phyloP scores from a whole-genome alignment of 306 rosid genomes.

The Echinosophora koreensis region DNA sequence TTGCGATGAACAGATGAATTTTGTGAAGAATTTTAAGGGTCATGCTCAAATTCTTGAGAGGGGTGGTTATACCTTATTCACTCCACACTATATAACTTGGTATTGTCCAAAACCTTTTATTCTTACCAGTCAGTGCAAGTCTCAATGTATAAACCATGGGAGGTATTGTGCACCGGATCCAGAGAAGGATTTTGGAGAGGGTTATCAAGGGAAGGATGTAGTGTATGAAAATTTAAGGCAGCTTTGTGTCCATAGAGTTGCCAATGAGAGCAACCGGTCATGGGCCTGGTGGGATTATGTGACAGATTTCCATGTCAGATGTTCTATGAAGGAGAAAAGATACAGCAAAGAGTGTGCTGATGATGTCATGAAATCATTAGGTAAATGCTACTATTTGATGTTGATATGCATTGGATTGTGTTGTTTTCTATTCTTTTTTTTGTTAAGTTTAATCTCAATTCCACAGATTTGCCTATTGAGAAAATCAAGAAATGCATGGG shows the following conservation, averaged over 20 bases:
- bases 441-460: constrained; percentile 19
- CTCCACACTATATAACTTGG: constrained; percentile 97
- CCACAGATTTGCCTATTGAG: constrained; percentile 79
- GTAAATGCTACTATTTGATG: constrained; percentile 47
- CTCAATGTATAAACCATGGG: constrained; percentile 92
- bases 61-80: constrained; percentile 79
- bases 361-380: constrained; percentile 76
- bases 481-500: constrained; percentile 84
- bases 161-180: constrained; percentile 97
- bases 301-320: constrained; percentile 91
- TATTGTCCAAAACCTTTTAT: constrained; percentile 78
- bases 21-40: constrained; percentile 85
- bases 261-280: constrained; percentile 74
- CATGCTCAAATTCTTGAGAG: constrained; percentile 98
- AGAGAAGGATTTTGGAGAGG: constrained; percentile 77
- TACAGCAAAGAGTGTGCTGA: constrained; percentile 91
- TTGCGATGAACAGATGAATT: constrained; percentile 88
- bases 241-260: constrained; percentile 93
- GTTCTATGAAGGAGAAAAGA: constrained; percentile 94
- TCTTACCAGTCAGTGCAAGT: constrained; percentile 74
- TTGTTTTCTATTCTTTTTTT: constrained; percentile 4
- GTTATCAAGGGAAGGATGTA: constrained; percentile 92
- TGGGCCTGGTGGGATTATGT: constrained; percentile 99
- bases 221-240: constrained; percentile 94
- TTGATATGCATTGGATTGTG: constrained; percentile 21